Percentiles rank a stretch among this genome's conserved stretches.
These are phyloP conservation scores for Arthroderma sp. DNA, from an alignment of 2,329 filamentous ascomycete species.

Conservation along the genomic window DNA sequence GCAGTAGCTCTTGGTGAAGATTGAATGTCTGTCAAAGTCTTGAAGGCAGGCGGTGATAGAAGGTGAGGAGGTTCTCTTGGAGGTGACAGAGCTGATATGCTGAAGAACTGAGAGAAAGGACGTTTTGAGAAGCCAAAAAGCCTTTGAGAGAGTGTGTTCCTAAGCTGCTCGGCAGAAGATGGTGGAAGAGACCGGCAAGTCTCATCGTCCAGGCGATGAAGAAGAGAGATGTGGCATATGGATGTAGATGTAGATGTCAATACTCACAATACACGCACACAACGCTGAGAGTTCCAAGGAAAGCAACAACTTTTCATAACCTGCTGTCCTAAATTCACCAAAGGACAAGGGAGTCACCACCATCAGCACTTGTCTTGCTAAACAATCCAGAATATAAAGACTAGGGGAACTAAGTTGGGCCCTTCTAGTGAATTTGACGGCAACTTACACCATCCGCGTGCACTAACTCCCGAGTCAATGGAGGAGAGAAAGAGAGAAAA, in stretches of 20 bases:
- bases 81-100: too few relatives aligned
- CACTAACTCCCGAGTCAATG: not conserved
- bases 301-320: constrained; percentile 3
- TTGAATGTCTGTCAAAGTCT: too few relatives aligned
- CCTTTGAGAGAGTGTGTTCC: not conserved
- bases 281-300: not conserved
- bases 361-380: not conserved
- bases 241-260: not conserved
- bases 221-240: not conserved
- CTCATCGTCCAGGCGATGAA: constrained; percentile 9
- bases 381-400: not conserved
- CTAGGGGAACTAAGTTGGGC: not conserved
- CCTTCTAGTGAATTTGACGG: constrained; percentile 1
- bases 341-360: not conserved
- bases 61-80: not conserved
- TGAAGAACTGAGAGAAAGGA: constrained; percentile 1
- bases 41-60: not conserved
- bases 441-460: constrained; percentile 1
- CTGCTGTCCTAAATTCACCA: not conserved
- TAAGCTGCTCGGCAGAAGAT: constrained; percentile 5
- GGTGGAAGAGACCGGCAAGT: not conserved
- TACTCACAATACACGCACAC: not conserved
- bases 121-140: not conserved
- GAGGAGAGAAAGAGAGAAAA: not conserved
- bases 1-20: not conserved